Base-by-base conservation (phyloP, 495 filamentous ascomycete species). In the Penicillium dipodomyicola region DNA sequence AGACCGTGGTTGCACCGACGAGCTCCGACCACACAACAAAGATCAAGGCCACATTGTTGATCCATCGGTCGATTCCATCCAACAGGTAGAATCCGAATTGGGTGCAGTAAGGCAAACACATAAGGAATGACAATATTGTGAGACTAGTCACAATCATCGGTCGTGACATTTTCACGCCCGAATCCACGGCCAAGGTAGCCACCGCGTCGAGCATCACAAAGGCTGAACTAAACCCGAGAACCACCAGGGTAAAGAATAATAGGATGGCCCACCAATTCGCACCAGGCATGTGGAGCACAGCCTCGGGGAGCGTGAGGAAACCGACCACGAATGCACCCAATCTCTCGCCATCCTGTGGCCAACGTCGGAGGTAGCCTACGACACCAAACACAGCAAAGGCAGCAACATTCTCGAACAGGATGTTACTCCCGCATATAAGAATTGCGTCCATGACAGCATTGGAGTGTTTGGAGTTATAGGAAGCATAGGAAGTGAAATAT, bases 301-400 rank as follows among this genome's bases (percentile, higher is more conserved):
- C 73, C 45, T 68, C 70, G 2, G 73, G 73, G 23, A 69, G 64
- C 5, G 73, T 76, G 32, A 76, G 50, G 47, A 76, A 76, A 0
- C 70, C 73, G 4, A 75, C 66, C 5, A 68, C 65, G 35, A 75
- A 76, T 20, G 67, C 65, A 10, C 72, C 72, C 11, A 76, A 53
- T 42, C 65, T 48, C 15, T 61, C 63, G n/a, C 59, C 67, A 27
- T 72, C 61, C 15, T 68, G 30, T 3, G 72, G 70, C 59, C 64
- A 67, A 11, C 63, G 58, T 23, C 62, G 40, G 9, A 76, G 67
- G 54, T 65, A 73, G 1, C 73, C 73, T 12, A 76, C 64, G 15
- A 76, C 67, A 20, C 73, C 73, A 48, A 75, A 76, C 17, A 76
- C 69, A 10, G 72, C 70, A 43, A 76, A 76, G 3, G 73, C 73